Evolutionary conservation across 352 stramenopile genomes (phyloP).

Genomic region (Globisporangium spiculum): DNA sequence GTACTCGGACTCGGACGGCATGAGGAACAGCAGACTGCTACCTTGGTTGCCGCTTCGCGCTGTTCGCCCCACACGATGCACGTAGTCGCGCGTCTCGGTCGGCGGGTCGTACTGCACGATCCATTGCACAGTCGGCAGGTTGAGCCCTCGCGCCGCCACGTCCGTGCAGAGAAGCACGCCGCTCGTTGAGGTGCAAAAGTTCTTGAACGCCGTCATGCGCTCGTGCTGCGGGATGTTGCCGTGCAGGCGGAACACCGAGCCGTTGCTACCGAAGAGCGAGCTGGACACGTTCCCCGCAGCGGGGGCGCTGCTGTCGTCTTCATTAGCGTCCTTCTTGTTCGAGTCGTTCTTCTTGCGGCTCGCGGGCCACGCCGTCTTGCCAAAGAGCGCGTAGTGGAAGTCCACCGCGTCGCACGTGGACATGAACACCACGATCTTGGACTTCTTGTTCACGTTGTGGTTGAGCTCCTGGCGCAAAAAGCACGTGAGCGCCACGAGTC

Average conservation of each 20-base stretch:
- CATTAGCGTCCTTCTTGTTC: slow-evolving; percentile 47
- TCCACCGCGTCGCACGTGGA: slow-evolving; percentile 97
- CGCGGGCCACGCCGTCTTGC: slow-evolving; percentile 74
- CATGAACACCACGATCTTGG: slow-evolving; percentile 95
- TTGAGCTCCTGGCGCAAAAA: slow-evolving; percentile 87
- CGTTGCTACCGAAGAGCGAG: slow-evolving; percentile 63
- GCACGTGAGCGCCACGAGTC: slow-evolving; percentile 90
- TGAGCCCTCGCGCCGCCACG: slow-evolving; percentile 96
- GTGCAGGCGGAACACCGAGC: slow-evolving; percentile 87
- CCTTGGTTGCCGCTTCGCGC: slow-evolving; percentile 97
- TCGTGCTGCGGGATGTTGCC: slow-evolving; percentile 96
- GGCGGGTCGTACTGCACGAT: slow-evolving; percentile 99
- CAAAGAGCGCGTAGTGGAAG: slow-evolving; percentile 93
- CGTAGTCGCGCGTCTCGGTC: slow-evolving; percentile 98
- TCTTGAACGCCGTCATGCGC: slow-evolving; percentile 94
- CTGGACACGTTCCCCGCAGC: slow-evolving; percentile 23
- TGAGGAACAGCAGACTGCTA: slow-evolving; percentile 95
- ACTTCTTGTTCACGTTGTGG: slow-evolving; percentile 35
- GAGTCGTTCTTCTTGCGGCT: slow-evolving; percentile 19
- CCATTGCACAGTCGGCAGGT: slow-evolving; percentile 96
- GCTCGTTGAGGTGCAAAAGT: slow-evolving; percentile 88
- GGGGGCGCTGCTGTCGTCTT: slow-evolving; percentile 83
- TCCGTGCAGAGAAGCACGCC: slow-evolving; percentile 98
- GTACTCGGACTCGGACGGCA: slow-evolving; percentile 95
- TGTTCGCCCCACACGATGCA: slow-evolving; percentile 99